A percentile compares a stretch with the other conserved stretches of the same genome.
Evolutionary conservation across 2,329 filamentous ascomycete species (phyloP).

Genomic region (Monosporascus sp.): DNA sequence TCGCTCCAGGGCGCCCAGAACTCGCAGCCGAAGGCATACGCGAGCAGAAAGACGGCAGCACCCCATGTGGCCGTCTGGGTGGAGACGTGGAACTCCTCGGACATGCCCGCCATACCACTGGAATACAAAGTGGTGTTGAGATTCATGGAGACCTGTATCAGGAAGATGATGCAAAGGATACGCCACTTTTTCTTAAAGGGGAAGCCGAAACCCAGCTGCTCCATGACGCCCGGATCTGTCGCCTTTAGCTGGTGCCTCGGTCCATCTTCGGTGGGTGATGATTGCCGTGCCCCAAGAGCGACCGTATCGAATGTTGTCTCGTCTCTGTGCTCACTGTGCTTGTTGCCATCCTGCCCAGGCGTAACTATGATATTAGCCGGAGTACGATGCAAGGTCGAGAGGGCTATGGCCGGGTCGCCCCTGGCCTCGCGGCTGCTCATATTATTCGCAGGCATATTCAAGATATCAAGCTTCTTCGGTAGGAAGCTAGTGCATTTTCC

Average conservation of each 20-base stretch:
- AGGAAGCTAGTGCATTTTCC: too few species aligned
- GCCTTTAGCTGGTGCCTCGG: background rate
- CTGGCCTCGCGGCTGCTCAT: too few species aligned
- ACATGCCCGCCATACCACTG: conserved; percentile 59
- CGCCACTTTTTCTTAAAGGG: conserved; percentile 60
- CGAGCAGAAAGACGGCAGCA: conserved; percentile 69
- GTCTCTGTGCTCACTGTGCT: too few species aligned
- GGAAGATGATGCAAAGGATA: conserved; percentile 62
- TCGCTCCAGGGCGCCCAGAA: conserved; percentile 83
- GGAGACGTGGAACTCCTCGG: conserved; percentile 60
- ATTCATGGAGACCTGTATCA: conserved; percentile 70
- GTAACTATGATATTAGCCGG: too few species aligned
- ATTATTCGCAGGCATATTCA: too few species aligned
- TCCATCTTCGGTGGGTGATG: too few species aligned
- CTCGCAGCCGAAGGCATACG: conserved; percentile 81
- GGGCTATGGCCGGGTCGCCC: too few species aligned
- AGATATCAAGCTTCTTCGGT: too few species aligned
- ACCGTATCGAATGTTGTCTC: too few species aligned
- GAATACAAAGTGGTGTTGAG: conserved; percentile 71
- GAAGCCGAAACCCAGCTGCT: conserved; percentile 56
- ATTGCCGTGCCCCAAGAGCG: too few species aligned
- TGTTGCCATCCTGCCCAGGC: too few species aligned
- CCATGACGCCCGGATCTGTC: background rate
- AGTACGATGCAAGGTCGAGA: too few species aligned
- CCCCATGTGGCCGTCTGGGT: conserved; percentile 63